Evolutionary conservation across 257 asterid species (phyloP).

Genomic region (Fraxinus americana): DNA sequence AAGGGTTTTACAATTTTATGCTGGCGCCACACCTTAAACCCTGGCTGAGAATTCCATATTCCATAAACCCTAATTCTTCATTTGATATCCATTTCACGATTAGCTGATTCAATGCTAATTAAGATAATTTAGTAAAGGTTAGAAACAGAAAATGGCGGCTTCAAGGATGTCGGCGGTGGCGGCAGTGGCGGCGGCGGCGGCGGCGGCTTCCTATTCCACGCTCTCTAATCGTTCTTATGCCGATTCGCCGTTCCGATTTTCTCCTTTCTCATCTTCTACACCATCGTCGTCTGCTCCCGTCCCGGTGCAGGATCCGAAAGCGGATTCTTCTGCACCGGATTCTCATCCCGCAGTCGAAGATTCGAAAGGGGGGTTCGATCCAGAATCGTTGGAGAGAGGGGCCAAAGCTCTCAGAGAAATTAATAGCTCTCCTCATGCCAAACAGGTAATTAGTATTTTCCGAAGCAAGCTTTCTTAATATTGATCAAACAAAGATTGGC

Average conservation of each 20-base stretch:
- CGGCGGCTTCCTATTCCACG: constrained; percentile 48
- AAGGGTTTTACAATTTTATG: not conserved
- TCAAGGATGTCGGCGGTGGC: constrained; percentile 50
- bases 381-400: constrained; percentile 74
- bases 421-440: constrained; percentile 59
- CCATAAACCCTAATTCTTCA: constrained; percentile 21
- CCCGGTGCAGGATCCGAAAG: constrained; percentile 31
- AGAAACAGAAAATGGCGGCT: constrained; percentile 37
- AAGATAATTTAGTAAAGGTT: not conserved
- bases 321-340: constrained; percentile 48
- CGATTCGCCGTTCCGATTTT: constrained; percentile 51
- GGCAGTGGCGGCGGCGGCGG: constrained; percentile 24
- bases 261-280: constrained; percentile 53
- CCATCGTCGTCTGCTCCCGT: constrained; percentile 37
- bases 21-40: constrained; percentile 11
- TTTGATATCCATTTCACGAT: not conserved
- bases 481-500: not conserved
- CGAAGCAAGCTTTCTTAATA: not conserved
- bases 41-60: not conserved
- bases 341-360: constrained; percentile 58
- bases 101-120: not conserved
- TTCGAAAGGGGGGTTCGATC: constrained; percentile 71
- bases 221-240: constrained; percentile 44
- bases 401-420: constrained; percentile 88
- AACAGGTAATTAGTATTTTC: constrained; percentile 40